A percentile compares a stretch with the other conserved stretches of the same genome.
phyloP scores from a whole-genome alignment of 2,329 filamentous ascomycete genomes.

The Tolypocladium ophioglossoides region DNA sequence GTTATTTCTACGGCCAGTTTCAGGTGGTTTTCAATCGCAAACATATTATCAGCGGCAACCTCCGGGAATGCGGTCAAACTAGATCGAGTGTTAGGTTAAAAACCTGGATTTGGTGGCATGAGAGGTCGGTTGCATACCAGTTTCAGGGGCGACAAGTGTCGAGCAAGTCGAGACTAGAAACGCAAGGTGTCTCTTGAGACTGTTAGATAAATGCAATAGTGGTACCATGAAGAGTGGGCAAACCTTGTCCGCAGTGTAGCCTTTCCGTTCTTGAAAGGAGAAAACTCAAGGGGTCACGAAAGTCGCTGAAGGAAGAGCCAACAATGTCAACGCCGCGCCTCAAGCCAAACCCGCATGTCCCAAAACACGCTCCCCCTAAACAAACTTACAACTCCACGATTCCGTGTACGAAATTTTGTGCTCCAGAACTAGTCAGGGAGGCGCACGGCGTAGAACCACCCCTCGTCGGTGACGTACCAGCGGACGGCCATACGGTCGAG shows the following conservation, averaged over 20 bases:
- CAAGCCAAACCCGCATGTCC: background rate
- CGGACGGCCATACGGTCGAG: conserved; percentile 48
- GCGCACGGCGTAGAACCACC: conserved; percentile 51
- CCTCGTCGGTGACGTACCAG: conserved; percentile 48
- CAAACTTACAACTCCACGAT: background rate
- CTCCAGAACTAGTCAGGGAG: conserved; percentile 25
- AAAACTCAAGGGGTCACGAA: background rate
- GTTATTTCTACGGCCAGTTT: background rate
- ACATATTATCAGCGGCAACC: background rate
- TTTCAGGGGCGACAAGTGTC: background rate
- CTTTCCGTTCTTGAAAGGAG: background rate
- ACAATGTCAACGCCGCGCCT: background rate
- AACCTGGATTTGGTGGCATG: background rate
- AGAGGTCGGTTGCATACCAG: background rate
- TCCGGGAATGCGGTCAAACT: background rate
- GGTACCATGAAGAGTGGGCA: background rate
- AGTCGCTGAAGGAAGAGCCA: background rate
- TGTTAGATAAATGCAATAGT: background rate
- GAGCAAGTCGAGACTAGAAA: background rate
- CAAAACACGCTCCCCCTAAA: background rate
- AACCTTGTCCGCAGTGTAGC: background rate
- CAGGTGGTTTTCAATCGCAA: background rate
- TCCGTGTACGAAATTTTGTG: background rate
- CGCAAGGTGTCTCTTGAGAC: background rate
- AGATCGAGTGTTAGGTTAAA: background rate